Evolutionary conservation across 2,329 filamentous ascomycete species (phyloP), one percentile per base, ranked within the genome.

Genomic region (Microdochium nivale): DNA sequence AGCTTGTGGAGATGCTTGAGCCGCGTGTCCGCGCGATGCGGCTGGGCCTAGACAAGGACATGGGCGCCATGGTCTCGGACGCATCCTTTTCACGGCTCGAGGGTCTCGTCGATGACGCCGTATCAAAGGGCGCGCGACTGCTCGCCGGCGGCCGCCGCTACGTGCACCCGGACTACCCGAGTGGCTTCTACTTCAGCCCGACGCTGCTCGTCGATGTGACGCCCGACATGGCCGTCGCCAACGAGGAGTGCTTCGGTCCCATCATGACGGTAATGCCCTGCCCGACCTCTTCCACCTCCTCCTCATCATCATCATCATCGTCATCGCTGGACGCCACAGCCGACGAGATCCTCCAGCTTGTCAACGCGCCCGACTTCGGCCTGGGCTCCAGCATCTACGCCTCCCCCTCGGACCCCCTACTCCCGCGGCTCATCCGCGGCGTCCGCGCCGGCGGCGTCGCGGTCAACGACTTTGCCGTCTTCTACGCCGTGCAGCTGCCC

Each of bases 381-480:
- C 87, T 99, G 44, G 94, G 94, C 50, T 86, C 89, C 43, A 90
- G 86, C 40, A 88, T 99, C 35, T 96, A 95, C 67, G 94, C 91
- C 32, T 75, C 79, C 49, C 79, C 85, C 54, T 67, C 70, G 25
- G 77, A 80, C 52, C 73, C 75, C 1, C 77, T 81, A 49, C 74
- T 96, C 1, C 69, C 78, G 16, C 72, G 72, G 16, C 81, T 95
- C 25, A 82, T 92, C 1, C 70, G 70, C 21, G 80, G 82, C 24
- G 77, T 96, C 49, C 81, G 86, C 55, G 84, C 87, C 0, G 94
- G 94, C 46, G 96, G 96, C 87, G 88, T 97, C 0, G 84, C 90
- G 24, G 81, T 99, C 59, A 99, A 99, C 66, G 94, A 99, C 71
- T 99, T 99, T 63, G 94, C 86, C 21, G 86, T 84, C 25, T 96